Evolutionary conservation across 768 basidiomycete species (phyloP).

Genomic region (Pulveroboletus sp.): DNA sequence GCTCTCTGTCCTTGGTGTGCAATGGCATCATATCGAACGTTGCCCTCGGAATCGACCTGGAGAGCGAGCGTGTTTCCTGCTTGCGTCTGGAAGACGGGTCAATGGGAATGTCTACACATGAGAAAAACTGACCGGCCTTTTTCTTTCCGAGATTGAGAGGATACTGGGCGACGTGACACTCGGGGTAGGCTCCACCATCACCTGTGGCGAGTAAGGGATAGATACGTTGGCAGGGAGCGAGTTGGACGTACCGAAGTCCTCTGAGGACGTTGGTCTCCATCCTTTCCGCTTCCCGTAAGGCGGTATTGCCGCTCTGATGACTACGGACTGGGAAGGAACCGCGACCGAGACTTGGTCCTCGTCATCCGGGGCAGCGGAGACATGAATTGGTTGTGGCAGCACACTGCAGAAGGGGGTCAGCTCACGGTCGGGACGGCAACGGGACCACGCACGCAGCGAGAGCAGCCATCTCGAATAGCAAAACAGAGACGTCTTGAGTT

Average conservation of each 20-base stretch:
- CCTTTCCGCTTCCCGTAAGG: slow-evolving; percentile 81
- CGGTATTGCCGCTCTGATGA: slow-evolving; percentile 57
- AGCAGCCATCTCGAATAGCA: slow-evolving; percentile 48
- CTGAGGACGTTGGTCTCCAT: slow-evolving; percentile 81
- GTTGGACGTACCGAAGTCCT: slow-evolving; percentile 71
- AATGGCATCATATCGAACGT: slow-evolving; percentile 95
- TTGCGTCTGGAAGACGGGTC: slow-evolving; percentile 54
- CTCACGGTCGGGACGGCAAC: neutral
- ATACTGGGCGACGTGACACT: slow-evolving; percentile 97
- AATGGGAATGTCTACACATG: neutral
- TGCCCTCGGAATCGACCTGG: slow-evolving; percentile 95
- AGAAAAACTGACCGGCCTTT: slow-evolving; percentile 54
- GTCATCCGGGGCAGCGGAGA: slow-evolving; percentile 52
- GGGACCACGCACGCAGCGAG: slow-evolving; percentile 64
- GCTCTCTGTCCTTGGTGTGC: slow-evolving; percentile 90
- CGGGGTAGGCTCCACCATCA: slow-evolving; percentile 85
- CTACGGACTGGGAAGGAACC: slow-evolving; percentile 36
- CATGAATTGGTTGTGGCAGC: slow-evolving; percentile 63
- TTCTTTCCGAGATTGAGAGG: slow-evolving; percentile 93
- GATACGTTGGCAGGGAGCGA: neutral
- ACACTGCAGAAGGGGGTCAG: slow-evolving; percentile 40
- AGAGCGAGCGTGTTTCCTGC: slow-evolving; percentile 94
- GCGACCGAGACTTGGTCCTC: slow-evolving; percentile 47
- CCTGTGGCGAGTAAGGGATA: slow-evolving; percentile 37
- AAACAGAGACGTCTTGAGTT: slow-evolving; percentile 22